These are phyloP conservation scores for Termitomyces sp. DNA, from an alignment of 768 basidiomycete genomes.

Conservation along the genomic window DNA sequence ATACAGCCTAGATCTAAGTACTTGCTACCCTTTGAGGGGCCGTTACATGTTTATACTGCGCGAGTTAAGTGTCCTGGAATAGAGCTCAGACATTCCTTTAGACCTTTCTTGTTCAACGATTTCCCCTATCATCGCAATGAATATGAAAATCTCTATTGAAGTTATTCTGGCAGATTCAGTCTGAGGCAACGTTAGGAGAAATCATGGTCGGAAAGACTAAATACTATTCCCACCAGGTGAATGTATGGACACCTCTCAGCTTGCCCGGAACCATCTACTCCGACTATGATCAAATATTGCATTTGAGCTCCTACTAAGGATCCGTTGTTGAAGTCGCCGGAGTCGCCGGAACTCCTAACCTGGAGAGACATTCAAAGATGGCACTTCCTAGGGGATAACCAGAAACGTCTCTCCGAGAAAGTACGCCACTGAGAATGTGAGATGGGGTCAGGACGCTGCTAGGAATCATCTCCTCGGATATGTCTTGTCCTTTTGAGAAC, in stretches of 20 bases:
- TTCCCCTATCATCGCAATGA: background rate
- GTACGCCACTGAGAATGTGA: constrained; percentile 36
- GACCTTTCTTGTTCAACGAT: background rate
- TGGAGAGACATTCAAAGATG: constrained; percentile 24
- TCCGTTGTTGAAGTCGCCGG: background rate
- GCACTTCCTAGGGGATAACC: constrained; percentile 11
- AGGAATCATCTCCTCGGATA: constrained; percentile 8
- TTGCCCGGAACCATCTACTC: constrained; percentile 11
- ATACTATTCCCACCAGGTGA: background rate
- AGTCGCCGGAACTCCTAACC: constrained; percentile 19
- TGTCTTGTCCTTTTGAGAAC: constrained; percentile 12
- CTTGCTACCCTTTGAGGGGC: background rate
- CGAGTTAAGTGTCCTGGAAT: background rate
- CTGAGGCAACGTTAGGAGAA: background rate
- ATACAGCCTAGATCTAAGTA: background rate
- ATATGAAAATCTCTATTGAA: background rate
- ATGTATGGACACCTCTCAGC: background rate
- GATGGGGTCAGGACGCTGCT: constrained; percentile 32
- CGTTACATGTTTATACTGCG: background rate
- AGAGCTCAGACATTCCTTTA: background rate
- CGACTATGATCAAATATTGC: background rate
- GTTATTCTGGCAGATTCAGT: background rate
- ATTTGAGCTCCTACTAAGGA: background rate
- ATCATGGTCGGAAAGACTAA: background rate
- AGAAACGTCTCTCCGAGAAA: constrained; percentile 20